Evolutionary conservation across 352 stramenopile species (phyloP).

Genomic region (Pythium coloratum): DNA sequence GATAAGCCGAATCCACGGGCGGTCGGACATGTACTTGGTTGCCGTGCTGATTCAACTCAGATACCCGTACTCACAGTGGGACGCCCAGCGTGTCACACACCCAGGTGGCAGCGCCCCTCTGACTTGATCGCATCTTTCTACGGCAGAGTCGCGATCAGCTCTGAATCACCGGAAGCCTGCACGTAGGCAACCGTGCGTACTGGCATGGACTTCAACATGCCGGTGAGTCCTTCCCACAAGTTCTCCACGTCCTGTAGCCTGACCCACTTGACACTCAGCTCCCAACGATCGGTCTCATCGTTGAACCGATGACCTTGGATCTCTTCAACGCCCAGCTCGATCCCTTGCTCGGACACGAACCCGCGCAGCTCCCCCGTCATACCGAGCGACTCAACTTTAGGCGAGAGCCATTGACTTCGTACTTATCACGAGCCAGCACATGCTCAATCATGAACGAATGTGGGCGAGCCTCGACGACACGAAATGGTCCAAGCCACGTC

Average conservation of each 20-base stretch:
- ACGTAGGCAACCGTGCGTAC: background rate
- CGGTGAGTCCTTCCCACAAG: background rate
- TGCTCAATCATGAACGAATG: background rate
- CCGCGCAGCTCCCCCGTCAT: background rate
- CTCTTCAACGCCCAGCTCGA: background rate
- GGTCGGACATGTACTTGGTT: background rate
- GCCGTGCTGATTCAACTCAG: background rate
- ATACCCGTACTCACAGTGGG: background rate
- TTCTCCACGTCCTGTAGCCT: background rate
- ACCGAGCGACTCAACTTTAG: background rate
- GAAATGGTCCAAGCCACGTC: background rate
- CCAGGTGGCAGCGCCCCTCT: background rate
- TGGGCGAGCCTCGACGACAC: background rate
- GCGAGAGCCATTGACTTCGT: background rate
- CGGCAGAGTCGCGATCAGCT: background rate
- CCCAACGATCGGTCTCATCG: background rate
- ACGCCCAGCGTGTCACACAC: background rate
- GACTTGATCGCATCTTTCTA: background rate
- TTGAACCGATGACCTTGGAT: background rate
- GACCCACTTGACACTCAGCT: background rate
- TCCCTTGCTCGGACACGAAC: background rate
- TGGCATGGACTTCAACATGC: background rate
- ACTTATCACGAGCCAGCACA: background rate
- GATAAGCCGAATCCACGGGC: background rate
- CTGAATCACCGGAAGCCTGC: background rate